Base-by-base conservation (phyloP, 805 yeast species). In the Maudiozyma turicensis region DNA sequence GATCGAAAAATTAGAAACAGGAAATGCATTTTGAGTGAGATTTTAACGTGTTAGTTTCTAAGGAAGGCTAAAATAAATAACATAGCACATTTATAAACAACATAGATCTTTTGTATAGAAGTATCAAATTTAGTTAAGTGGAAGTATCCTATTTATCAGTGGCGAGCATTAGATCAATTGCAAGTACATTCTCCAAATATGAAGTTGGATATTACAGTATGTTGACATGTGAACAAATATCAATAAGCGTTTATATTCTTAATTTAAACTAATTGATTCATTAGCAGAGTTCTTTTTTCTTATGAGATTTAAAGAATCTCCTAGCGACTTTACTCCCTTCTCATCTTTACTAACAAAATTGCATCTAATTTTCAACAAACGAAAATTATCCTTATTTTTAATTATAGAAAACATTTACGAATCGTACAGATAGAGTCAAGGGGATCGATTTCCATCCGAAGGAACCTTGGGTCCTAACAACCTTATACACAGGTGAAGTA, bases 361-460 rank as follows among this genome's bases (percentile, higher is more conserved):
- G 26, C 26, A 35, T 5, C 15, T 13, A 13, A 35, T 35, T 35
- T 8, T 35, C 7, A 35, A 13, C 13, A 15, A 35, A 38, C 15
- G 15, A 5, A 15, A 7, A 15, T n/a, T 8, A 15, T 38, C 34
- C 6, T 31, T 42, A 13, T 10, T 42, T 42, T 15, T 14, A 7
- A 31, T 31, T 3, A 20, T 62, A 67, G 47, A 50, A 48, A 70
- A 71, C 74, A 65, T 86, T 90, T 69, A 84, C 88, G 57, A 80
- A 93, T 54, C 86, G 96, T 61, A 84, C 97, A 39, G 97, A 90
- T 67, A 83, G 99, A 67, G 97, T 93, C 65, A 93, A 93, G 70
- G 97, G 96, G 45, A 84, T 93, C 63, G 99, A 93, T 70, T 86
- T 93, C 75, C 99, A 93, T 67, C 99, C 99, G 28, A 75, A 90